phyloP scores from a whole-genome alignment of 306 rosid genomes.

The Citrullus mucosospermus region DNA sequence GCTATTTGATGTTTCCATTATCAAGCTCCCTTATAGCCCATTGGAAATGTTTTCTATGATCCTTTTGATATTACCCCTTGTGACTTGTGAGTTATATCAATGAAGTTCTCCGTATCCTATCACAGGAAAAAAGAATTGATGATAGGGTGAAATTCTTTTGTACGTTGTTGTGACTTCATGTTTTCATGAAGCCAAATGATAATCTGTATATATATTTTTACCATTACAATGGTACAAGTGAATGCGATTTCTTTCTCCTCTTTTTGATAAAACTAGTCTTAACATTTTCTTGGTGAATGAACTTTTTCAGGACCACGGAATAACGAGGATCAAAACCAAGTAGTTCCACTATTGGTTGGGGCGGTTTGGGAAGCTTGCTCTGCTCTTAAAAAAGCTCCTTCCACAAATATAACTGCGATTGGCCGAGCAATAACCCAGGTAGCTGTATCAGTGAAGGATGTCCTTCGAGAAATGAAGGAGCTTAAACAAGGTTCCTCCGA shows the following conservation, averaged over 20 bases:
- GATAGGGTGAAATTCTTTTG: not conserved
- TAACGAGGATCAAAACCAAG: conserved; percentile 28
- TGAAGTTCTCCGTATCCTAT: no score
- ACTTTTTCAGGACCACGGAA: conserved; percentile 37
- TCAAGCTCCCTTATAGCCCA: not conserved
- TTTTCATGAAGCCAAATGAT: not conserved
- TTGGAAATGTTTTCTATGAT: no score
- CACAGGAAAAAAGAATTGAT: not conserved
- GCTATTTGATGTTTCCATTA: not conserved
- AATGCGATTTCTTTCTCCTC: not conserved
- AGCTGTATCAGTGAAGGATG: conserved; percentile 80
- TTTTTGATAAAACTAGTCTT: not conserved
- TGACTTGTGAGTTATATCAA: no score
- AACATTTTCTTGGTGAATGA: conserved; percentile 12
- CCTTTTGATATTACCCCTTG: no score
- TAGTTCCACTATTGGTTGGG: conserved; percentile 66
- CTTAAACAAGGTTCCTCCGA: conserved; percentile 49
- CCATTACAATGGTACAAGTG: not conserved
- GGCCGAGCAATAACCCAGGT: conserved; percentile 75
- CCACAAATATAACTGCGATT: conserved; percentile 67
- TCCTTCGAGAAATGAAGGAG: conserved; percentile 92
- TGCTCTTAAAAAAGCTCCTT: conserved; percentile 65
- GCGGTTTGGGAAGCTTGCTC: conserved; percentile 77
- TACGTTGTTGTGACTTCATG: not conserved
- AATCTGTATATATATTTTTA: not conserved